Percentiles rank a stretch among this genome's conserved stretches.
These are phyloP conservation scores for Spathaspora arborariae DNA, from an alignment of 805 yeast genomes.

Conservation along the genomic window DNA sequence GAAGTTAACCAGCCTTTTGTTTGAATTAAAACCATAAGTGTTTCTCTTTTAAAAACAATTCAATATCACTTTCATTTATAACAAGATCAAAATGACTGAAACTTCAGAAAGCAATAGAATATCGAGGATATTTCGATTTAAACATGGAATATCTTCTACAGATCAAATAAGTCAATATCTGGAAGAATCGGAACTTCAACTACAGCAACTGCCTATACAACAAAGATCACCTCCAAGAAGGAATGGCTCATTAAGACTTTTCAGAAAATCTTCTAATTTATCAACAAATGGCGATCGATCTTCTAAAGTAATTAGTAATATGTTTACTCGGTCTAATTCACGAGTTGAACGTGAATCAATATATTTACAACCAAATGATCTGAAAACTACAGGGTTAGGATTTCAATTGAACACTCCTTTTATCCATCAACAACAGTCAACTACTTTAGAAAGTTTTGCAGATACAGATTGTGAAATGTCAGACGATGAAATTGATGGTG, in stretches of 20 bases:
- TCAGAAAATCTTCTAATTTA: background rate
- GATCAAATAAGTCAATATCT: background rate
- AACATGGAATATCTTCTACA: background rate
- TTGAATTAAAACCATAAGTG: background rate
- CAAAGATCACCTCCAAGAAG: background rate
- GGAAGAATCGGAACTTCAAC: background rate
- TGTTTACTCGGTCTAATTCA: background rate
- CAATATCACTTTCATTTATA: background rate
- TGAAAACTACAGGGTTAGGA: background rate
- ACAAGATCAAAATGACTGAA: background rate
- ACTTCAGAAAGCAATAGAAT: background rate
- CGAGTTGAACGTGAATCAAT: background rate
- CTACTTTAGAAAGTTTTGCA: background rate
- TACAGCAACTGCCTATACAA: background rate
- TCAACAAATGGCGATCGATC: constrained; percentile 1
- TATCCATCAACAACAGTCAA: background rate
- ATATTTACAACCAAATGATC: background rate
- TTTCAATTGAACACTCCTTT: background rate
- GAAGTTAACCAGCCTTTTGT: background rate
- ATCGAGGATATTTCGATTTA: background rate
- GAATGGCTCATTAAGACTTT: background rate
- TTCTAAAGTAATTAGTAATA: background rate
- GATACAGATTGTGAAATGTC: background rate
- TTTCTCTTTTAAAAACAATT: background rate
- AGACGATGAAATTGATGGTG: background rate